phyloP scores from a whole-genome alignment of 352 stramenopile genomes.

The Phytophthora macrochlamydospora region DNA sequence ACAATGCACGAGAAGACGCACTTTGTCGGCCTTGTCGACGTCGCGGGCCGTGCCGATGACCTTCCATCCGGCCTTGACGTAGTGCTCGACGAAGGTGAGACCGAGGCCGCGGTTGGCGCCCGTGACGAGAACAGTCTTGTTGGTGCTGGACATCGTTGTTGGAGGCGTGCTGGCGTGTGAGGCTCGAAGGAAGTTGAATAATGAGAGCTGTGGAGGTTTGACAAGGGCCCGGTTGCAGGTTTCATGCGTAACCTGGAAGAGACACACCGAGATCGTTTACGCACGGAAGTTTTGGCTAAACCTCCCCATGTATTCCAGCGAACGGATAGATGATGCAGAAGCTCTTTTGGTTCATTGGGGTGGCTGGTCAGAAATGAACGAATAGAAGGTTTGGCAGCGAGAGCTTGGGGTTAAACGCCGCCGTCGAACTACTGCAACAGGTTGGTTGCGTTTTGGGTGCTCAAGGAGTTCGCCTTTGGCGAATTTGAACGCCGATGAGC shows the following conservation, averaged over 20 bases:
- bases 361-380: no score
- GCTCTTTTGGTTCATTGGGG: no score
- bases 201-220: constrained; percentile 10
- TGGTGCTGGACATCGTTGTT: background rate
- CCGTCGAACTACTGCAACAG: no score
- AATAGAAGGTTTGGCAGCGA: no score
- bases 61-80: constrained; percentile 46
- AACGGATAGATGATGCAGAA: no score
- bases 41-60: constrained; percentile 47
- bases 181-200: background rate
- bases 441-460: no score
- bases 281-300: background rate
- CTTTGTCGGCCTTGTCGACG: constrained; percentile 31
- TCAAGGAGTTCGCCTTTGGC: no score
- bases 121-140: constrained; percentile 62
- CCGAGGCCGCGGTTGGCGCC: constrained; percentile 53
- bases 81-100: constrained; percentile 47
- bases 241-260: background rate
- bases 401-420: no score
- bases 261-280: background rate
- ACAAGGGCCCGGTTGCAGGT: constrained; percentile 9
- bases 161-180: background rate
- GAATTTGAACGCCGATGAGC: constrained; percentile 4
- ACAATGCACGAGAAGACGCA: constrained; percentile 7
- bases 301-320: no score